Conservation (phyloP, 2,329 filamentous ascomycete genomes). For the Seiridium unicorne region DNA sequence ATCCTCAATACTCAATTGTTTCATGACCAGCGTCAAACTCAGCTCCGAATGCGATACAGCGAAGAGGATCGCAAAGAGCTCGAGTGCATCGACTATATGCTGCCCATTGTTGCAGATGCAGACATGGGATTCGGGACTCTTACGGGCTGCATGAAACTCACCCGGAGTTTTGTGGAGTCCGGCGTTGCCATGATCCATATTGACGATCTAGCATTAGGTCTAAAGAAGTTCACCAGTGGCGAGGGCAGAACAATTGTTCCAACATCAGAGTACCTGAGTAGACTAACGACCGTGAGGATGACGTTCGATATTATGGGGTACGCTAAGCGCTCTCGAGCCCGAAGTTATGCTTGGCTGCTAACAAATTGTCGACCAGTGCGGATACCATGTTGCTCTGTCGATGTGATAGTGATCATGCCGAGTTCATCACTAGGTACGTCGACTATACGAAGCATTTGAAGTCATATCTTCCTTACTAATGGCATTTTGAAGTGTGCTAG, state of each 20-base stretch:
- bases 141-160: constrained; percentile 38
- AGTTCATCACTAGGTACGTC: constrained; percentile 31
- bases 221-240: constrained; percentile 41
- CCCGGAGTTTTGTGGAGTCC: constrained; percentile 35
- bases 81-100: constrained; percentile 36
- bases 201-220: constrained; percentile 39
- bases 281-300: constrained; percentile 34
- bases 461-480: background rate
- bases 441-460: too few relatives aligned
- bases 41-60: background rate
- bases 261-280: constrained; percentile 34
- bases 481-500: constrained; percentile 25
- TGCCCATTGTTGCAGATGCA: constrained; percentile 38
- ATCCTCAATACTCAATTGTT: constrained; percentile 14
- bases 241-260: constrained; percentile 37
- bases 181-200: constrained; percentile 42
- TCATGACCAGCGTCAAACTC: constrained; percentile 12
- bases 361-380: constrained; percentile 15
- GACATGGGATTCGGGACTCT: constrained; percentile 42
- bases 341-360: background rate
- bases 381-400: constrained; percentile 36
- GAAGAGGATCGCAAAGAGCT: constrained; percentile 26
- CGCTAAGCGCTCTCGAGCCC: background rate
- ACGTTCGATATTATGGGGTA: constrained; percentile 36
- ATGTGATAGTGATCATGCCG: constrained; percentile 34